Evolutionary conservation across 2,329 filamentous ascomycete genomes (phyloP), one percentile per base, ranked within the genome.

Genomic region (Colletotrichum viniferum): DNA sequence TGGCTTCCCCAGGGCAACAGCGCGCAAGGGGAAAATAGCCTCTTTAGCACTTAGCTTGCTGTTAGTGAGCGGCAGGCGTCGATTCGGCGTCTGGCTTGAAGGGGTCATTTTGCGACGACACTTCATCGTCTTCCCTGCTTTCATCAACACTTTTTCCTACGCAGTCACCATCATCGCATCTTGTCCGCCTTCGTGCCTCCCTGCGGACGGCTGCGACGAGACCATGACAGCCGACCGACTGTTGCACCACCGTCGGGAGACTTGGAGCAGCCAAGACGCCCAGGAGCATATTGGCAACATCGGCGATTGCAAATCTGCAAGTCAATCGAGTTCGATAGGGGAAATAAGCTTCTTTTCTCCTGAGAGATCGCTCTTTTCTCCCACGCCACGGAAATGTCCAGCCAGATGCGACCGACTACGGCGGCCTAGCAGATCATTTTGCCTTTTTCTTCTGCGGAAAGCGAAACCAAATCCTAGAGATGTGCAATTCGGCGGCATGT

Each of bases 1-100:
- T 63, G 67, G 67, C 67, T 28, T 75, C 56, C 34, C 69, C 69
- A 73, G 28, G 69, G 73, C 73, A 75, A 75, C 73, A 72, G 43
- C 16, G 34, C 10, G 32, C 43, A 52, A 52, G 43, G 43, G 43
- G 43, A 52, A 28, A 36, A 60, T 64, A 36, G 36, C 36, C 24
- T 30, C 38, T 61, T 56, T 32, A 32, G 55, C 55, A 36, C 58
- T 38, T 73, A 36, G 28, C 32, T 65, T 72, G 69, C 30, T 30
- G 9, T 61, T 48, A 61, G 24, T 30, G 58, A 65, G 73, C 69
- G 73, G 55, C 69, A 72, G 68, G 48, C 68, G 52, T 71, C 68
- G 71, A 52, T 9, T 67, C 21, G 72, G 62, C 36, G 26, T 62
- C 30, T 55, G 62, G 62, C 69, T 72, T 58, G 61, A 71, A 66